Percentiles rank a stretch among this genome's conserved stretches.
Conservation (phyloP, 2,329 filamentous ascomycete genomes). For the Hypoxylon sp. region DNA sequence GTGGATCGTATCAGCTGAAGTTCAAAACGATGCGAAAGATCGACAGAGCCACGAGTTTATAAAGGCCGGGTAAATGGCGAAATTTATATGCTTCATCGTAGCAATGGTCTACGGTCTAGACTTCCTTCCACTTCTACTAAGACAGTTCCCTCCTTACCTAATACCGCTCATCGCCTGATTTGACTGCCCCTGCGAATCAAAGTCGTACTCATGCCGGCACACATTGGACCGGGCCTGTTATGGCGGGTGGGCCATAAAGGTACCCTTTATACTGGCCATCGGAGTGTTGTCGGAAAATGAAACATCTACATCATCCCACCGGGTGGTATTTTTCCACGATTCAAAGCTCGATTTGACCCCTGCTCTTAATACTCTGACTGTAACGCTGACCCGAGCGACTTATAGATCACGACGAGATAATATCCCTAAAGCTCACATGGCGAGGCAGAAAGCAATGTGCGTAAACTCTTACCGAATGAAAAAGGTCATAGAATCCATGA, state of each 20-base stretch:
- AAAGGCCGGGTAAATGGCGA: constrained; percentile 25
- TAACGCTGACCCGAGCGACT: neutral
- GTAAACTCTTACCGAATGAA: constrained; percentile 1
- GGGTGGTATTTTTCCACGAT: constrained; percentile 42
- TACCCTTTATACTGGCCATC: constrained; percentile 6
- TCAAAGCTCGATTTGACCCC: constrained; percentile 19
- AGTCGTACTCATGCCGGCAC: constrained; percentile 11
- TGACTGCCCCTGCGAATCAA: neutral
- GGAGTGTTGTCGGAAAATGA: constrained; percentile 4
- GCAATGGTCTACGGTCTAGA: constrained; percentile 18
- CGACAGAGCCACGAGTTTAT: constrained; percentile 1
- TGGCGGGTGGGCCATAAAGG: constrained; percentile 17
- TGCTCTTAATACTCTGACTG: constrained; percentile 3
- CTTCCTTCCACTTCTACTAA: neutral
- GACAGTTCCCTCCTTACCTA: constrained; percentile 3
- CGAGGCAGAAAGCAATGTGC: neutral
- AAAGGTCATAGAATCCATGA: constrained; percentile 26
- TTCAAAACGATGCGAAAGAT: constrained; percentile 1
- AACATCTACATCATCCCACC: constrained; percentile 29
- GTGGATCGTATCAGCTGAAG: neutral
- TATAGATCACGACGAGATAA: neutral
- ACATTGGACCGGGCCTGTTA: constrained; percentile 28
- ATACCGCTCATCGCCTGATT: neutral
- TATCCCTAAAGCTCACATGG: neutral
- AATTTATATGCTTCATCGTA: constrained; percentile 19